A percentile compares a stretch with the other conserved stretches of the same genome.
phyloP scores from a whole-genome alignment of 805 yeast species.

The Nakazawaea ambrosiae region DNA sequence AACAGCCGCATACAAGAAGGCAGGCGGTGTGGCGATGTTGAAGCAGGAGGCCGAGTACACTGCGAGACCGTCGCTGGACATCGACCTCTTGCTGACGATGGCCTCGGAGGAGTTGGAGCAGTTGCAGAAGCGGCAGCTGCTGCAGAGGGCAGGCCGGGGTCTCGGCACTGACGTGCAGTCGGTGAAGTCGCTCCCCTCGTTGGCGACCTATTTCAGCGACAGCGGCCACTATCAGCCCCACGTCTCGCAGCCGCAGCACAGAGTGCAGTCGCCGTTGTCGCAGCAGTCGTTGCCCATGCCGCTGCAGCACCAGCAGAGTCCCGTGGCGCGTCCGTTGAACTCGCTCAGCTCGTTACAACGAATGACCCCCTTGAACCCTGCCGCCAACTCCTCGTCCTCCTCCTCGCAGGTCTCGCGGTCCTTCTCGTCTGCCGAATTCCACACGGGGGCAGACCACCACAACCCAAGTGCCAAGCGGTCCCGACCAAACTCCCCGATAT shows the following conservation, averaged over 20 bases:
- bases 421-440: slow-evolving; percentile 39
- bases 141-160: background rate
- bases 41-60: background rate
- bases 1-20: too few relatives aligned
- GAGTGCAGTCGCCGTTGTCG: background rate
- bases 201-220: slow-evolving; percentile 37
- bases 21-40: too few relatives aligned
- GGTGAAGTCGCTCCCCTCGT: slow-evolving; percentile 46
- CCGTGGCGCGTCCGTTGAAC: slow-evolving; percentile 23
- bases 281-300: slow-evolving; percentile 5
- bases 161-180: slow-evolving; percentile 21
- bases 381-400: slow-evolving; percentile 14
- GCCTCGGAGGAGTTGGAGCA: slow-evolving; percentile 47
- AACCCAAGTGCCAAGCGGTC: slow-evolving; percentile 31
- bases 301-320: slow-evolving; percentile 6
- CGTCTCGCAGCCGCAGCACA: background rate
- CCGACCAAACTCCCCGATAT: slow-evolving; percentile 41
- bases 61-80: slow-evolving; percentile 26
- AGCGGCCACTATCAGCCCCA: slow-evolving; percentile 2
- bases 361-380: slow-evolving; percentile 31
- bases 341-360: slow-evolving; percentile 37
- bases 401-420: slow-evolving; percentile 14
- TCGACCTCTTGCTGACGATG: slow-evolving; percentile 46
- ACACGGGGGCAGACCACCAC: slow-evolving; percentile 22
- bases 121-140: slow-evolving; percentile 24